Conservation (phyloP, 2,329 filamentous ascomycete species). For the Lithohypha guttulata region DNA sequence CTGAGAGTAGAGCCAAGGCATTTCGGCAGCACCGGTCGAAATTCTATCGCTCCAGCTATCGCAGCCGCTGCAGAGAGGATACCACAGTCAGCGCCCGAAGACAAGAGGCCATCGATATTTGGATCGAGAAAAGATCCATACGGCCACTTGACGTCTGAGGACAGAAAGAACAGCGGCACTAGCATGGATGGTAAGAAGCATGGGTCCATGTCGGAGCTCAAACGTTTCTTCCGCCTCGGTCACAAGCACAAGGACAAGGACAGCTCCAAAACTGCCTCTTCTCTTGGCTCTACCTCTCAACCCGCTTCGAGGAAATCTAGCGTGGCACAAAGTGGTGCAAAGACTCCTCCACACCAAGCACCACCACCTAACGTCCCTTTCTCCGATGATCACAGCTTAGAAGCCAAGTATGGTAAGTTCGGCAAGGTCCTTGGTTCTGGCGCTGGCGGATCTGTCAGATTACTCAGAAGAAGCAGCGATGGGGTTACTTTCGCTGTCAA, state of each 20-base stretch:
- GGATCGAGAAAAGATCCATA: slow-evolving; percentile 42
- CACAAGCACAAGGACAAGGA: slow-evolving; percentile 47
- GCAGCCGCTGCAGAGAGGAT: slow-evolving; percentile 24
- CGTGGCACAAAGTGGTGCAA: slow-evolving; percentile 42
- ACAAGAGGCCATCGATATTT: slow-evolving; percentile 46
- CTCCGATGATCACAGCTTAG: slow-evolving; percentile 81
- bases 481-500: slow-evolving; percentile 94
- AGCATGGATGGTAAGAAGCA: slow-evolving; percentile 42
- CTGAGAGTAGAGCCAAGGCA: slow-evolving; percentile 13
- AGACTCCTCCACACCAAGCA: slow-evolving; percentile 44
- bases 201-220: slow-evolving; percentile 86
- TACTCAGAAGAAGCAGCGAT: slow-evolving; percentile 90
- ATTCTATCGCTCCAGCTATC: slow-evolving; percentile 21
- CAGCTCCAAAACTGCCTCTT: slow-evolving; percentile 46
- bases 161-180: slow-evolving; percentile 22
- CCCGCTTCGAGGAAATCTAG: slow-evolving; percentile 49
- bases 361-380: slow-evolving; percentile 58
- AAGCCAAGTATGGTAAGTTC: slow-evolving; percentile 90
- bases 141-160: slow-evolving; percentile 37
- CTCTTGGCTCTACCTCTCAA: slow-evolving; percentile 9
- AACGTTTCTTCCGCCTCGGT: slow-evolving; percentile 87
- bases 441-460: slow-evolving; percentile 82
- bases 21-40: slow-evolving; percentile 21
- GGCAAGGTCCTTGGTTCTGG: slow-evolving; percentile 88
- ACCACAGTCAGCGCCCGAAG: slow-evolving; percentile 33